phyloP scores from a whole-genome alignment of 495 filamentous ascomycete genomes.

The Pyrenula massariospora region DNA sequence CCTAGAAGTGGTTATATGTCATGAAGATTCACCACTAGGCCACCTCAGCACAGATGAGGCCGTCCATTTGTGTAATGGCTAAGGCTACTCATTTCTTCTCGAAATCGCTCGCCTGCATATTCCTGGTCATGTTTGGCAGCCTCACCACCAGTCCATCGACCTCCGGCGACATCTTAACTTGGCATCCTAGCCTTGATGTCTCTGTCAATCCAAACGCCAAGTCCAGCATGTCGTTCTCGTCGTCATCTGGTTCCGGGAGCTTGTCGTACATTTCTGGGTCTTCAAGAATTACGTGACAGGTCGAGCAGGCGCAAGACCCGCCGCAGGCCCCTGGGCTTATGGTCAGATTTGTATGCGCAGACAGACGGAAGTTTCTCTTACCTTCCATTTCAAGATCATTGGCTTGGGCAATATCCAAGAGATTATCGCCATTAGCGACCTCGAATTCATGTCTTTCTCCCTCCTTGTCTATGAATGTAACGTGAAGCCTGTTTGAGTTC shows the following conservation, averaged over 20 bases:
- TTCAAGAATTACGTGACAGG: slow-evolving; percentile 90
- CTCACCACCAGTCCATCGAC: slow-evolving; percentile 76
- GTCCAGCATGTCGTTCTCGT: slow-evolving; percentile 99
- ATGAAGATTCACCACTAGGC: too few relatives aligned
- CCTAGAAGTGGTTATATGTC: too few relatives aligned
- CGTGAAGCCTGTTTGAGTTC: slow-evolving; percentile 57
- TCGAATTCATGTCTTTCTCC: slow-evolving; percentile 59
- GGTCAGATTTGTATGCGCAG: slow-evolving; percentile 2
- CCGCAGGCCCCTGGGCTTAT: slow-evolving; percentile 64
- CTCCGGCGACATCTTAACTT: slow-evolving; percentile 82
- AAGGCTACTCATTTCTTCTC: slow-evolving; percentile 31
- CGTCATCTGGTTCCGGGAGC: slow-evolving; percentile 86
- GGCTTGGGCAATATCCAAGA: slow-evolving; percentile 87
- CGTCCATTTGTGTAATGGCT: too few relatives aligned
- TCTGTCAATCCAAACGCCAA: slow-evolving; percentile 92
- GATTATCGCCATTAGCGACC: slow-evolving; percentile 76
- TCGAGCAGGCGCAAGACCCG: slow-evolving; percentile 92
- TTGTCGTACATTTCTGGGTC: slow-evolving; percentile 76
- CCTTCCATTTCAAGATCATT: slow-evolving; percentile 97
- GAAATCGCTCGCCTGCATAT: slow-evolving; percentile 93
- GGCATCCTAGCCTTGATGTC: slow-evolving; percentile 90
- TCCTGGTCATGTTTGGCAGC: slow-evolving; percentile 87
- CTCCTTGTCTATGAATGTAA: slow-evolving; percentile 96
- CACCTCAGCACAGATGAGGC: too few relatives aligned
- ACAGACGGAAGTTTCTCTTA: slow-evolving; percentile 9